A percentile compares a stretch with the other conserved stretches of the same genome.
phyloP scores from a whole-genome alignment of 2,329 filamentous ascomycete genomes.

The Neonectria magnoliae region DNA sequence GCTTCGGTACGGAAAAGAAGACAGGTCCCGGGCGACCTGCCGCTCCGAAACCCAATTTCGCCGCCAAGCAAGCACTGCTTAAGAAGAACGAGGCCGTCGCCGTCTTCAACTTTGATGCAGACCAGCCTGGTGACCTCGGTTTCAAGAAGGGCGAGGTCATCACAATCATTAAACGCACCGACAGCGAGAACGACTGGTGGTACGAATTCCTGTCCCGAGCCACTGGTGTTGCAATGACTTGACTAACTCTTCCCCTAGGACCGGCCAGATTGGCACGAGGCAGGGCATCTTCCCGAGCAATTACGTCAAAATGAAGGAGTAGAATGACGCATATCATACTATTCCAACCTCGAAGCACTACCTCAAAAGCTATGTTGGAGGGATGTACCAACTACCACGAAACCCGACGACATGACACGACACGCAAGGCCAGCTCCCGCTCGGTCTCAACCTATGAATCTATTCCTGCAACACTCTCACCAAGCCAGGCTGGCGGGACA shows the following conservation, averaged over 20 bases:
- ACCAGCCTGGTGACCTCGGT: slow-evolving; percentile 89
- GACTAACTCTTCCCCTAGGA: slow-evolving; percentile 62
- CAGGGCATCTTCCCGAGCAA: slow-evolving; percentile 95
- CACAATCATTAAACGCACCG: slow-evolving; percentile 92
- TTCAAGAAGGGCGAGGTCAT: slow-evolving; percentile 99
- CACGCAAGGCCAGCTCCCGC: not conserved
- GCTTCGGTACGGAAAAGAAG: slow-evolving; percentile 49
- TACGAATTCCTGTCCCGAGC: slow-evolving; percentile 54
- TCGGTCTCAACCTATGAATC: not conserved
- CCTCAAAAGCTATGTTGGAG: not conserved
- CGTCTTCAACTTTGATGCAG: slow-evolving; percentile 92
- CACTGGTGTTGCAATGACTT: not conserved
- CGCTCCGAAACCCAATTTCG: slow-evolving; percentile 89
- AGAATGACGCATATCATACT: slow-evolving; percentile 10
- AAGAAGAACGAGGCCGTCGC: slow-evolving; percentile 87
- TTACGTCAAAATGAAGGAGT: slow-evolving; percentile 74
- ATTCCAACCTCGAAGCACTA: not conserved
- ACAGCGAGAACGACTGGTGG: slow-evolving; percentile 97
- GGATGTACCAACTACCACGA: not conserved
- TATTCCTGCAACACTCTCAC: not conserved
- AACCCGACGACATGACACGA: slow-evolving; percentile 7
- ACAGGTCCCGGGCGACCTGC: slow-evolving; percentile 79
- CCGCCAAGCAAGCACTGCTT: slow-evolving; percentile 62
- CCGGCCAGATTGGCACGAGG: slow-evolving; percentile 83
- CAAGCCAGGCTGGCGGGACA: slow-evolving; percentile 1